Base-by-base conservation (phyloP, 495 filamentous ascomycete genomes). In the Talaromyces adpressus region DNA sequence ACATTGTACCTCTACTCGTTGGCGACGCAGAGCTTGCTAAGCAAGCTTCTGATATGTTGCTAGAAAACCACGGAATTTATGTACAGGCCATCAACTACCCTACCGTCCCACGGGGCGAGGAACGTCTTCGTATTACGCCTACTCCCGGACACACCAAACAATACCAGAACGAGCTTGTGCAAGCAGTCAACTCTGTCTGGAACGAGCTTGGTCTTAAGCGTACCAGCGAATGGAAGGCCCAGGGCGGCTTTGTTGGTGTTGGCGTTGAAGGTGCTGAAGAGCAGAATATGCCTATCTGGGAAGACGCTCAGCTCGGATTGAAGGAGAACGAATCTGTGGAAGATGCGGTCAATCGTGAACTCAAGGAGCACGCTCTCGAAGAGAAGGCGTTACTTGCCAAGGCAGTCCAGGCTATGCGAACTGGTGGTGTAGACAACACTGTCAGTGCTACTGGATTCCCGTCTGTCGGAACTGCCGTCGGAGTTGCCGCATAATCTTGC, bases 51-150 rank as follows among this genome's bases (percentile, higher is more conserved):
- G 94, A 98, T 72, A 84, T 92, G 71, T 86, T 97, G 6, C 81
- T 98, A 8, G 86, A 91, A 64, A 86, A 94, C 63, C 88, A 94
- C 75, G 85, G 85, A 54, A 98, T 98, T 74, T 98, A 98, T 70
- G 94, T 98, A 14, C 94, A 98, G 76, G 91, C 91, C 62, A 98
- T 98, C 82, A 98, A 98, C 78, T 98, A 98, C 77, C 94, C 94
- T 6, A 98, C 94, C 61, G 94, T 98, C 1, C 94, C 94, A 1
- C 90, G 93, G 5, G 94, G 94, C 14, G 91, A 98, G 78, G 94
- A 98, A 77, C 89, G 94, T 32, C 84, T 98, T 58, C 88, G 94
- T 66, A 90, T 98, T 73, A 98, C 94, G 7, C 94, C 94, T 0
- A 98, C 94, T 9, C 94, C 94, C 0, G 94, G 94, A 36, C 94